These are phyloP conservation scores for Saposhnikovia divaricata DNA, from an alignment of 129 eudicot species.

Conservation along the genomic window DNA sequence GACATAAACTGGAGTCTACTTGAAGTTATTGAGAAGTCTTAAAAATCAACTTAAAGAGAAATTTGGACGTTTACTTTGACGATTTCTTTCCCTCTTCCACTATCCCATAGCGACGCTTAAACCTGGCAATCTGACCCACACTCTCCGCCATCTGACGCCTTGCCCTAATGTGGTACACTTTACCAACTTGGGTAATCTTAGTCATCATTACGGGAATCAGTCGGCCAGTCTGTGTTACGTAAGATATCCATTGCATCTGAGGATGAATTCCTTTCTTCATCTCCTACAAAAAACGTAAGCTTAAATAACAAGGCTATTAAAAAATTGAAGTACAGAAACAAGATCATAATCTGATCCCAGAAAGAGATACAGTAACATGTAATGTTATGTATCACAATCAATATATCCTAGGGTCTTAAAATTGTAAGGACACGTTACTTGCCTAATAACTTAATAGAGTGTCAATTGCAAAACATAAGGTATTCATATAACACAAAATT, in stretches of 20 bases:
- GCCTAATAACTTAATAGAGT: not conserved
- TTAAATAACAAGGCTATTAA: not conserved
- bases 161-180: constrained; percentile 86
- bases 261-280: constrained; percentile 99
- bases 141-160: constrained; percentile 80
- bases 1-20: constrained; percentile 7
- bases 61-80: constrained; percentile 25
- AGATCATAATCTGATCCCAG: constrained; percentile 1
- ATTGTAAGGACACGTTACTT: not conserved
- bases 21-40: constrained; percentile 12
- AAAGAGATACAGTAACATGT: not conserved
- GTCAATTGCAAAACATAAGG: not conserved
- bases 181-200: constrained; percentile 66
- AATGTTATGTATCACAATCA: not conserved
- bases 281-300: constrained; percentile 18
- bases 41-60: constrained; percentile 1
- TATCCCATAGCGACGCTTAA: constrained; percentile 70
- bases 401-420: not conserved
- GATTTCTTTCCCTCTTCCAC: constrained; percentile 46
- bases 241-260: constrained; percentile 98
- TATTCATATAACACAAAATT: not conserved
- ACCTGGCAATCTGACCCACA: constrained; percentile 81
- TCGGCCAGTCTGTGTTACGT: constrained; percentile 87
- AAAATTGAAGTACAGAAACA: not conserved
- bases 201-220: constrained; percentile 86